phyloP scores from a whole-genome alignment of 1,284 basidiomycete species.

The Cryptococcus amylolentus region DNA sequence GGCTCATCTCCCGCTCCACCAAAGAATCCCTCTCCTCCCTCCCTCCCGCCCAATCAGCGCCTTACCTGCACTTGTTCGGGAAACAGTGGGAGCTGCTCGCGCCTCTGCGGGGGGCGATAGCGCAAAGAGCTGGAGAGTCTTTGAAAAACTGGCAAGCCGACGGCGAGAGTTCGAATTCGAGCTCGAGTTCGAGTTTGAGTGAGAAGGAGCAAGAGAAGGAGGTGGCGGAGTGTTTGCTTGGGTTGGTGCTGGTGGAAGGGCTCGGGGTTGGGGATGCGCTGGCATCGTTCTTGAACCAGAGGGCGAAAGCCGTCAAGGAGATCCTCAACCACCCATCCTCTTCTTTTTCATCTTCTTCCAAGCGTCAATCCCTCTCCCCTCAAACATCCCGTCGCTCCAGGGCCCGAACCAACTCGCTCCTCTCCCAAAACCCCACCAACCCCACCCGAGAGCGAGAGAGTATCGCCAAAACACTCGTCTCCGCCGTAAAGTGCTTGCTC shows the following conservation, averaged over 20 bases:
- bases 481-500: conserved; percentile 34
- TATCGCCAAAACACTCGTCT: conserved; percentile 30
- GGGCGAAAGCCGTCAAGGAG: conserved; percentile 61
- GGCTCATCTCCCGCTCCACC: conserved; percentile 76
- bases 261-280: conserved; percentile 69
- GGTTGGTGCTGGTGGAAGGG: conserved; percentile 78
- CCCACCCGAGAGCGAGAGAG: conserved; percentile 21
- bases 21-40: conserved; percentile 40
- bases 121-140: conserved; percentile 67
- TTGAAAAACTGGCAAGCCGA: conserved; percentile 55
- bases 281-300: conserved; percentile 61
- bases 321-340: conserved; percentile 26
- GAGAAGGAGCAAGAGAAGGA: neutral
- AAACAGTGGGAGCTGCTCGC: conserved; percentile 84
- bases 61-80: conserved; percentile 66
- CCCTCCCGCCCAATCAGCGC: conserved; percentile 30
- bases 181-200: conserved; percentile 51
- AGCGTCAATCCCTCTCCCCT: too few species aligned
- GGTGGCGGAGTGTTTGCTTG: conserved; percentile 61
- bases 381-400: neutral
- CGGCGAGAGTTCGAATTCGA: conserved; percentile 43
- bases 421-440: conserved; percentile 1
- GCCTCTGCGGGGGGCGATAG: conserved; percentile 78
- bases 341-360: neutral
- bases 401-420: conserved; percentile 19